Percentiles rank a stretch among this genome's conserved stretches.
phyloP scores from a whole-genome alignment of 139 green algal species.

The Micromonas commoda region DNA sequence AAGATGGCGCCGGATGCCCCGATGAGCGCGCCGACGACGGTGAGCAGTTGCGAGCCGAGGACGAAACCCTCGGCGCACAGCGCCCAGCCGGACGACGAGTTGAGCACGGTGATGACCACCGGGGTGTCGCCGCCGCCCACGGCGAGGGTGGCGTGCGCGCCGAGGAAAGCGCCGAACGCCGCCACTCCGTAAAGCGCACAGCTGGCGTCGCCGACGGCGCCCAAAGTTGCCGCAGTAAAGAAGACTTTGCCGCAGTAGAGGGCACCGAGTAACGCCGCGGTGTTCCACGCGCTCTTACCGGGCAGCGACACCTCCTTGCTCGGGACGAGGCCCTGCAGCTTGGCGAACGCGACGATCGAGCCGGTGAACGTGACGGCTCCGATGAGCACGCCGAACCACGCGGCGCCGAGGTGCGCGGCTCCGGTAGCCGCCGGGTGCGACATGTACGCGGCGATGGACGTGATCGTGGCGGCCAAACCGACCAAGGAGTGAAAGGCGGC shows the following conservation, averaged over 20 bases:
- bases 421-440: slow-evolving; percentile 36
- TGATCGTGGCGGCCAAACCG: slow-evolving; percentile 36
- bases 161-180: slow-evolving; percentile 44
- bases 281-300: slow-evolving; percentile 70
- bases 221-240: slow-evolving; percentile 28
- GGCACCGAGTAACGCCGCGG: slow-evolving; percentile 40
- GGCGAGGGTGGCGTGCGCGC: slow-evolving; percentile 73
- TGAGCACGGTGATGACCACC: slow-evolving; percentile 87
- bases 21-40: slow-evolving; percentile 74
- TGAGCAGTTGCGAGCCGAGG: slow-evolving; percentile 67
- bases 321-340: slow-evolving; percentile 73
- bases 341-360: slow-evolving; percentile 76
- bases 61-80: slow-evolving; percentile 64
- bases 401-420: slow-evolving; percentile 50
- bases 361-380: slow-evolving; percentile 80
- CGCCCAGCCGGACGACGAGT: slow-evolving; percentile 76
- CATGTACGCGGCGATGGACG: slow-evolving; percentile 55
- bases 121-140: slow-evolving; percentile 84
- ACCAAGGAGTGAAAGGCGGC: slow-evolving; percentile 86
- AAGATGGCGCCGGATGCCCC: slow-evolving; percentile 79
- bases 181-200: slow-evolving; percentile 21
- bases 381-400: slow-evolving; percentile 71
- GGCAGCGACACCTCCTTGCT: slow-evolving; percentile 61
- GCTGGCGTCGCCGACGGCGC: slow-evolving; percentile 47
- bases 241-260: slow-evolving; percentile 39